Conservation (phyloP, 176 grass and related monocot species). For the Aegilops sharonensis region DNA sequence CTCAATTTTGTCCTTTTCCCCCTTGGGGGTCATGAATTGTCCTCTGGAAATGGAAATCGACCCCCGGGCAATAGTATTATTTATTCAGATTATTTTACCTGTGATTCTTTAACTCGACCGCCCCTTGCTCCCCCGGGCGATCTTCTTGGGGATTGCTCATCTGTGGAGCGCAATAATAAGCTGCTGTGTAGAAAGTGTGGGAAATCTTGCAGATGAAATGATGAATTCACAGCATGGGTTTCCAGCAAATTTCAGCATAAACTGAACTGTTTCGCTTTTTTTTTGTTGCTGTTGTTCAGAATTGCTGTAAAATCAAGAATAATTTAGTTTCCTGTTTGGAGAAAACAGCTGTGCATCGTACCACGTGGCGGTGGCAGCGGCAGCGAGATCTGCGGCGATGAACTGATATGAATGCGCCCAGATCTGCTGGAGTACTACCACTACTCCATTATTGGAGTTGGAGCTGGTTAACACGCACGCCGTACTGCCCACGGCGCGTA, state of each 20-base stretch:
- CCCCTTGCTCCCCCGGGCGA: neutral
- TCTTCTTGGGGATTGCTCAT: neutral
- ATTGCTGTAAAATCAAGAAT: neutral
- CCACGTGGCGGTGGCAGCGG: neutral
- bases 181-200: constrained; percentile 19
- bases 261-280: neutral
- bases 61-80: constrained; percentile 55
- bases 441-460: neutral
- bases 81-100: constrained; percentile 60
- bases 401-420: neutral
- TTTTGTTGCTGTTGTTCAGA: neutral
- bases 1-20: constrained; percentile 32
- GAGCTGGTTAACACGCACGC: neutral
- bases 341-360: neutral
- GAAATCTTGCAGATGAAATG: neutral
- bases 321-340: neutral
- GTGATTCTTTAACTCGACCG: constrained; percentile 47
- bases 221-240: neutral
- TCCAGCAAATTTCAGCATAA: neutral
- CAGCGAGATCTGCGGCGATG: constrained; percentile 4
- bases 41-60: constrained; percentile 8
- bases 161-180: constrained; percentile 38
- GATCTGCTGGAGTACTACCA: neutral
- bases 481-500: neutral
- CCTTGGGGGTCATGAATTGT: constrained; percentile 35